phyloP scores from a whole-genome alignment of 129 eudicot genomes.

The Centella asiatica region DNA sequence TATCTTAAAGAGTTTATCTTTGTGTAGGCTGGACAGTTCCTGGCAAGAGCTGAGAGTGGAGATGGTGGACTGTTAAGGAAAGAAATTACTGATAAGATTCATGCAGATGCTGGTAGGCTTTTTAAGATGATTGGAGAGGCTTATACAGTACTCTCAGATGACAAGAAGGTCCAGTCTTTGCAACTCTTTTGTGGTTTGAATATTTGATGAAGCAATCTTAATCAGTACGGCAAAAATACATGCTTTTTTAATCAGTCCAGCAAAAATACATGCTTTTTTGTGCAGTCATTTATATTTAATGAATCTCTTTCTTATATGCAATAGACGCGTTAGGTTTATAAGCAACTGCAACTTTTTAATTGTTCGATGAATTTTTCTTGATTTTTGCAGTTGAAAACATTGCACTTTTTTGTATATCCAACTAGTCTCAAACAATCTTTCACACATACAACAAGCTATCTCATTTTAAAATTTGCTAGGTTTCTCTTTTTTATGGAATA shows the following conservation, averaged over 20 bases:
- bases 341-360: neutral
- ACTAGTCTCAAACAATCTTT: too few species aligned
- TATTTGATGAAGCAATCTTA: neutral
- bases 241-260: too few species aligned
- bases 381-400: neutral
- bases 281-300: neutral
- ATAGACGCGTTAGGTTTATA: too few species aligned
- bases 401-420: too few species aligned
- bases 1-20: constrained; percentile 6
- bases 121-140: constrained; percentile 97
- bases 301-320: neutral
- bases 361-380: neutral
- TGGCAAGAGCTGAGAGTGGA: constrained; percentile 56
- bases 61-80: constrained; percentile 68
- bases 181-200: neutral
- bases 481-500: too few species aligned
- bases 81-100: constrained; percentile 57
- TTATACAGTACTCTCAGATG: constrained; percentile 84
- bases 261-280: neutral
- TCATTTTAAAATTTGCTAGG: too few species aligned
- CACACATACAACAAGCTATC: too few species aligned
- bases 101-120: constrained; percentile 71
- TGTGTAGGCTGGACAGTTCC: constrained; percentile 66
- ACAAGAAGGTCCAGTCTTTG: constrained; percentile 48
- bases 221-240: neutral